Conservation (phyloP, 2,329 filamentous ascomycete genomes). For the Aspergillus chevalieri region DNA sequence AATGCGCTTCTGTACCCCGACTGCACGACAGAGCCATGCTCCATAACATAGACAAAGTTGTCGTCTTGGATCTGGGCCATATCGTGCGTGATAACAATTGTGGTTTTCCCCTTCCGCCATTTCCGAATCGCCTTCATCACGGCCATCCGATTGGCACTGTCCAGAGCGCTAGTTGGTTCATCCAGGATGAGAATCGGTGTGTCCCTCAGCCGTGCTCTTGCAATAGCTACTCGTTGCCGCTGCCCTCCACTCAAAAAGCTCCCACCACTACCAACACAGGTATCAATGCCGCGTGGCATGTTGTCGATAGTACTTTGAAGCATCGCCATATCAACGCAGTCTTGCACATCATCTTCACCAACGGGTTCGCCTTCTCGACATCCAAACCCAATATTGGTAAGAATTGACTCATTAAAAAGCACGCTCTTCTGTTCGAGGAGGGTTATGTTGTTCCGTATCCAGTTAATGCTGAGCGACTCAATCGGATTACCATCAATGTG, state of each 20-base stretch:
- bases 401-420: conserved; percentile 75
- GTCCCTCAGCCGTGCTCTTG: conserved; percentile 69
- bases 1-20: conserved; percentile 60
- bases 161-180: conserved; percentile 80
- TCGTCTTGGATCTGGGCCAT: conserved; percentile 64
- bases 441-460: conserved; percentile 72
- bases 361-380: conserved; percentile 45
- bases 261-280: conserved; percentile 63
- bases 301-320: conserved; percentile 61
- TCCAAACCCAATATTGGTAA: conserved; percentile 72
- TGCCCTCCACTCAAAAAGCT: conserved; percentile 76
- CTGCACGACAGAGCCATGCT: conserved; percentile 61
- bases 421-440: conserved; percentile 76
- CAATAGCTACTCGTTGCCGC: conserved; percentile 72
- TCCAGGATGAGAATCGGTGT: conserved; percentile 78
- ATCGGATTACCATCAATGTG: conserved; percentile 61
- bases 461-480: conserved; percentile 57
- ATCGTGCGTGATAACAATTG: conserved; percentile 90
- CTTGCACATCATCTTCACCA: conserved; percentile 50
- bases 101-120: conserved; percentile 78
- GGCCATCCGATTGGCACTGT: conserved; percentile 60
- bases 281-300: conserved; percentile 66
- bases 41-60: conserved; percentile 77
- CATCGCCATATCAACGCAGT: conserved; percentile 61
- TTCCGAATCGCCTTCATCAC: conserved; percentile 69